Base-by-base conservation (phyloP, 225 moss, liverwort and hornwort genomes). In the Pseudisothecium myosuroides region DNA sequence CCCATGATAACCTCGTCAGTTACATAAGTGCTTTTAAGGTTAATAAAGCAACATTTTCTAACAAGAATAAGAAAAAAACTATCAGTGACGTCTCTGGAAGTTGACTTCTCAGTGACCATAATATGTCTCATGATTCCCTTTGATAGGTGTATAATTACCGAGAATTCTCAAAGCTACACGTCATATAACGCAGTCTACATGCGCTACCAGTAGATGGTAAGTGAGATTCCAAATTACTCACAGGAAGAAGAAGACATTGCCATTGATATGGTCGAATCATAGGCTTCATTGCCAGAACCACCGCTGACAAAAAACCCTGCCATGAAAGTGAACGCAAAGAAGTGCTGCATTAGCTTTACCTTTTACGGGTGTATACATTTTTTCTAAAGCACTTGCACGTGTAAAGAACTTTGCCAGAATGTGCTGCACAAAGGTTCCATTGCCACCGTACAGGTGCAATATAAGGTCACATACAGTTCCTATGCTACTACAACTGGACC, bases 241-340 rank as follows among this genome's bases (percentile, higher is more conserved):
- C 98, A 87, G 98, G 98, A 82, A 98, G 94, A 60, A 98, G 94
- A 55, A 98, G 95, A 93, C 97, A 95, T 90, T 98, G 98, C 98
- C 98, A 98, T 88, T 95, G 95, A 89, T 97, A 98, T 37, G 98
- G 98, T 90, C 95, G 94, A 88, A 98, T 94, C 97, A 98, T 98
- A 78, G 98, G 96, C 87, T 96, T 97, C 92, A 96, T 91, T 50
- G 98, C 95, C 92, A 98, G 93, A 83, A 98, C 97, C 88, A 93
- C 96, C 29, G 94, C 97, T 85, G 98, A 98, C 72, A 98, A 92
- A 45, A 98, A 92, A 34, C 98, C 98, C 98, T 98, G 95, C 71
- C 36, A 91, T 88, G 73, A 82, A 87, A 89, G 76, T 55, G 60
- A 62, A 85, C 45, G n/a, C 41, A 92, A 85, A 50, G 39, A 87